Percentiles rank a stretch among this genome's conserved stretches.
Evolutionary conservation across 352 stramenopile species (phyloP).

Genomic region (Phytophthora kernoviae): DNA sequence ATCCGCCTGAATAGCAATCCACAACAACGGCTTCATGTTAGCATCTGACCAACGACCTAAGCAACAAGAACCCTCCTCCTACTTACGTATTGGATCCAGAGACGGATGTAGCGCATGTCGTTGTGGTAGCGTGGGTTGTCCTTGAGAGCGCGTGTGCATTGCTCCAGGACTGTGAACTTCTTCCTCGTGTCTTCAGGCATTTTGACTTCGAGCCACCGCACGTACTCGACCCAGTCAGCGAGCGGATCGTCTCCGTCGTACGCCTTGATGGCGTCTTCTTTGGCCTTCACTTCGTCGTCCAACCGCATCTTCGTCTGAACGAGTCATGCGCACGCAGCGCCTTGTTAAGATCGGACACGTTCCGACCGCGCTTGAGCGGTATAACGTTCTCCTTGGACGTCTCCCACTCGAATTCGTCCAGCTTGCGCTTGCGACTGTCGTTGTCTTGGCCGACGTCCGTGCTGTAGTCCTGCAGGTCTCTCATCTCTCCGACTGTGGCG

Average conservation of each 20-base stretch:
- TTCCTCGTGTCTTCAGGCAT: conserved; percentile 86
- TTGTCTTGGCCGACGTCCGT: neutral
- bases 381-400: conserved; percentile 90
- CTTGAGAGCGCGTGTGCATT: conserved; percentile 77
- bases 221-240: conserved; percentile 68
- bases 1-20: conserved; percentile 65
- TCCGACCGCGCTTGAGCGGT: conserved; percentile 79
- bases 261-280: conserved; percentile 47
- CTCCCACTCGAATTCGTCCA: conserved; percentile 80
- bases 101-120: conserved; percentile 78
- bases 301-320: conserved; percentile 66
- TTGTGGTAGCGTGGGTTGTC: conserved; percentile 67
- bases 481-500: conserved; percentile 24
- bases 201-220: conserved; percentile 81
- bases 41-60: neutral
- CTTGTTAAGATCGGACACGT: conserved; percentile 80
- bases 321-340: conserved; percentile 67
- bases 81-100: conserved; percentile 91
- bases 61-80: neutral
- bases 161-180: conserved; percentile 76
- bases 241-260: conserved; percentile 76
- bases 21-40: conserved; percentile 4
- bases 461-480: conserved; percentile 1
- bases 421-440: conserved; percentile 38
- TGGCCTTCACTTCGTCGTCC: conserved; percentile 55